Evolutionary conservation across 2,329 filamentous ascomycete genomes (phyloP).

Genomic region (Emergomyces orientalis): DNA sequence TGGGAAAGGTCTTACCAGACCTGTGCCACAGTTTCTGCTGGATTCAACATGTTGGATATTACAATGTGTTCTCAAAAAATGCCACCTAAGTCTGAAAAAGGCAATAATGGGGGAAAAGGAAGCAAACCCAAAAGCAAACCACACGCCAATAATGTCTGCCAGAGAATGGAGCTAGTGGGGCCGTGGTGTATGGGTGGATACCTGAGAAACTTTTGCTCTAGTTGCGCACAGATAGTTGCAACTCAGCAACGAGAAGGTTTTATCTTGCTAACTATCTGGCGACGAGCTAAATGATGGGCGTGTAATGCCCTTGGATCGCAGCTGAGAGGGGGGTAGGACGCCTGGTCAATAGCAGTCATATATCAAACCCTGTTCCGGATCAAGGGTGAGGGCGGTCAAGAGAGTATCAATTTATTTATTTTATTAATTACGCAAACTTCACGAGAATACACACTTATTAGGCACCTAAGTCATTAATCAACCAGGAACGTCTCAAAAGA

Average conservation of each 20-base stretch:
- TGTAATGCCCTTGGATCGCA: not conserved
- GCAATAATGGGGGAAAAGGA: not conserved
- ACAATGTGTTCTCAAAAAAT: not conserved
- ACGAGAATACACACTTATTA: not conserved
- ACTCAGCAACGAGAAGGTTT: not conserved
- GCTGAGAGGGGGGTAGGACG: not conserved
- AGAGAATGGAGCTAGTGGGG: not conserved
- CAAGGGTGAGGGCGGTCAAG: not conserved
- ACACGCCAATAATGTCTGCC: not conserved
- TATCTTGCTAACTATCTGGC: not conserved
- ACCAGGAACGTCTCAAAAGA: not conserved
- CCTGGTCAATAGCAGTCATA: not conserved
- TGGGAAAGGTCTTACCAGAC: constrained; percentile 2
- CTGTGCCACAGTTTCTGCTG: not conserved
- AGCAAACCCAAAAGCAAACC: not conserved
- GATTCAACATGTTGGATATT: not conserved
- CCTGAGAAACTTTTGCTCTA: constrained; percentile 1
- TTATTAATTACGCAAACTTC: not conserved
- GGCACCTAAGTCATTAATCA: not conserved
- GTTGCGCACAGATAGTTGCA: constrained; percentile 1
- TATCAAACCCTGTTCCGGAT: constrained; percentile 1
- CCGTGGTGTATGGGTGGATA: not conserved
- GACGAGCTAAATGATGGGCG: not conserved
- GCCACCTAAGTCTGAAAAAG: not conserved
- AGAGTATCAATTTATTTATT: not conserved